Conservation (phyloP, 2,329 filamentous ascomycete genomes). For the Fusarium austroafricanum region DNA sequence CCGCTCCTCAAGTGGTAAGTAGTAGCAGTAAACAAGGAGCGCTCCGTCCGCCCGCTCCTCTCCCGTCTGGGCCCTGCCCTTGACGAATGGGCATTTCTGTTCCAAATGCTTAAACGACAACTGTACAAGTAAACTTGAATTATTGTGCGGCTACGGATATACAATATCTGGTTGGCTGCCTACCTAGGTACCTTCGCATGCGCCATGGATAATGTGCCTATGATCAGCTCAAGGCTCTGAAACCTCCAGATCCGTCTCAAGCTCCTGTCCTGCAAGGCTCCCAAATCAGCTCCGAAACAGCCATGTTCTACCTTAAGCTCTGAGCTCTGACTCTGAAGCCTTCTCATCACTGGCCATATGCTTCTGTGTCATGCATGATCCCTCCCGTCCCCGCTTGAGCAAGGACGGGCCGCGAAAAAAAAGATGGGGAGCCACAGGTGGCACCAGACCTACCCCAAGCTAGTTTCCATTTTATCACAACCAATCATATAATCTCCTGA, state of each 20-base stretch:
- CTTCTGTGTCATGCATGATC: constrained; percentile 40
- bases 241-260: constrained; percentile 31
- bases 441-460: constrained; percentile 33
- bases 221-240: constrained; percentile 28
- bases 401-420: constrained; percentile 30
- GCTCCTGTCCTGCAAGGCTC: constrained; percentile 28
- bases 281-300: constrained; percentile 20
- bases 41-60: constrained; percentile 22
- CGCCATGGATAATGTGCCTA: constrained; percentile 1
- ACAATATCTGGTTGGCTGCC: not conserved
- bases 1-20: constrained; percentile 37
- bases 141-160: not conserved
- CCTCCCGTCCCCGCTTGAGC: constrained; percentile 32
- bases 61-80: constrained; percentile 19
- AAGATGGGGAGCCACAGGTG: constrained; percentile 37
- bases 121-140: not conserved
- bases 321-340: constrained; percentile 15
- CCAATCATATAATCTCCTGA: constrained; percentile 51
- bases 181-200: not conserved
- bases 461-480: constrained; percentile 30
- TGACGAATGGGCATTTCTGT: not conserved
- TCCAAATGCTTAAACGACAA: not conserved
- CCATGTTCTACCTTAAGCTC: constrained; percentile 6
- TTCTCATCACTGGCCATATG: constrained; percentile 28
- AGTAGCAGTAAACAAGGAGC: constrained; percentile 19